Percentiles rank a stretch among this genome's conserved stretches.
phyloP scores from a whole-genome alignment of 2,329 filamentous ascomycete species.

The Teratosphaeria gauchensis region DNA sequence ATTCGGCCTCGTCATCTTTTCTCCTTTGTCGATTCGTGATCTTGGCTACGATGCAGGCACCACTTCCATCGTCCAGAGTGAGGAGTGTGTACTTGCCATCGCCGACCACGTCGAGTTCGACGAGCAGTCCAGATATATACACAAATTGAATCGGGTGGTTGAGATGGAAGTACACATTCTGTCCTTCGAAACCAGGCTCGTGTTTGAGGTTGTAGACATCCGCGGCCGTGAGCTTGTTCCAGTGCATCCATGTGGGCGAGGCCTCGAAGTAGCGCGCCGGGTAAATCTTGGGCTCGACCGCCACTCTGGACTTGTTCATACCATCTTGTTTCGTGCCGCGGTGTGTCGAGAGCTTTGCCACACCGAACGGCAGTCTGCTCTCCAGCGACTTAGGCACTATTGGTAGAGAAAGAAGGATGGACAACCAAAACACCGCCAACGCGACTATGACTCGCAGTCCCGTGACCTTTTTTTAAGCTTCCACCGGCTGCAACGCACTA shows the following conservation, averaged over 20 bases:
- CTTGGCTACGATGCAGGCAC: constrained; percentile 47
- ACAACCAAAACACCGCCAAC: neutral
- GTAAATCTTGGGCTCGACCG: constrained; percentile 30
- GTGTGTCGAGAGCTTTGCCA: neutral
- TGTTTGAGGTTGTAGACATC: constrained; percentile 46
- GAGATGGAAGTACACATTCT: constrained; percentile 46
- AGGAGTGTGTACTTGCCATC: constrained; percentile 38
- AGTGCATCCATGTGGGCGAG: constrained; percentile 52
- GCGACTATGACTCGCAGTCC: neutral
- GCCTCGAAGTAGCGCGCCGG: constrained; percentile 50
- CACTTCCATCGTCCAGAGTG: constrained; percentile 53
- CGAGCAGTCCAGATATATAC: constrained; percentile 35
- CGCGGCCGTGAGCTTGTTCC: constrained; percentile 50
- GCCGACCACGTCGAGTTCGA: constrained; percentile 29
- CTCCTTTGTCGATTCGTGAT: constrained; percentile 29
- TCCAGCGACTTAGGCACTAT: neutral
- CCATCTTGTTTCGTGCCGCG: neutral
- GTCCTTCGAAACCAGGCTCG: constrained; percentile 43
- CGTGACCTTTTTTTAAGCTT: neutral
- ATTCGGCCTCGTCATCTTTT: constrained; percentile 23
- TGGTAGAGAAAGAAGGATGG: neutral
- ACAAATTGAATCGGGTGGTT: constrained; percentile 44
- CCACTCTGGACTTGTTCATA: neutral
- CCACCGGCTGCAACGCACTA: neutral
- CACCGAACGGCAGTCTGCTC: neutral